phyloP scores from a whole-genome alignment of 306 rosid species.

The Lupinus albus region DNA sequence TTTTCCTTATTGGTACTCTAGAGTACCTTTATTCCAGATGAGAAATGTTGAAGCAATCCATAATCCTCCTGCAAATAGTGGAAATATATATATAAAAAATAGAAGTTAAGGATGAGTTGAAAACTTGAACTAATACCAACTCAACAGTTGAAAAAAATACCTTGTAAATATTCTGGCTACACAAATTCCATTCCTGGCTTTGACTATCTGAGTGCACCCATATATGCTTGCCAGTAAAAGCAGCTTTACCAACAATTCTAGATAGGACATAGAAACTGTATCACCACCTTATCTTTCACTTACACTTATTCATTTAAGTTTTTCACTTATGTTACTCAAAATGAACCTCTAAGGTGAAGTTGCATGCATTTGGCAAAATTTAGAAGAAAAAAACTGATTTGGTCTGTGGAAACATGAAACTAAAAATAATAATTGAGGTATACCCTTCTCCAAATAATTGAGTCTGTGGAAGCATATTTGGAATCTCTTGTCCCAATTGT shows the following conservation, averaged over 20 bases:
- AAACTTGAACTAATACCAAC: background rate
- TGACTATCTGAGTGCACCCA: slow-evolving; percentile 69
- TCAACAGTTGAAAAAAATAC: slow-evolving; percentile 39
- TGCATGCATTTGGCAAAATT: background rate
- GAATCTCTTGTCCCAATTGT: slow-evolving; percentile 51
- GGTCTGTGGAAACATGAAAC: slow-evolving; percentile 1
- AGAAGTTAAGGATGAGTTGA: background rate
- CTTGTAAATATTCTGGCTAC: slow-evolving; percentile 44
- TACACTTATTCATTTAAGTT: background rate
- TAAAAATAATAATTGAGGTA: slow-evolving; percentile 24
- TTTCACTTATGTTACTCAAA: background rate
- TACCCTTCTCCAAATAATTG: slow-evolving; percentile 87
- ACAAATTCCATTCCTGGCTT: slow-evolving; percentile 47
- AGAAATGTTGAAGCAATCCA: slow-evolving; percentile 57
- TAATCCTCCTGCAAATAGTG: slow-evolving; percentile 51
- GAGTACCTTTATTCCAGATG: slow-evolving; percentile 78
- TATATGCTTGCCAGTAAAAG: slow-evolving; percentile 64
- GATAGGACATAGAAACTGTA: slow-evolving; percentile 31
- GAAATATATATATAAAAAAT: slow-evolving; percentile 28
- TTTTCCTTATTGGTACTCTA: slow-evolving; percentile 14
- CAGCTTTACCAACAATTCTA: slow-evolving; percentile 79
- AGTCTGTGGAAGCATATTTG: slow-evolving; percentile 56
- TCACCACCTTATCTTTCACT: slow-evolving; percentile 22
- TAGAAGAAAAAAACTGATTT: background rate
- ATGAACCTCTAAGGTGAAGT: background rate